Base-by-base conservation (phyloP, 2,329 filamentous ascomycete genomes). In the Bipolaris bicolor region DNA sequence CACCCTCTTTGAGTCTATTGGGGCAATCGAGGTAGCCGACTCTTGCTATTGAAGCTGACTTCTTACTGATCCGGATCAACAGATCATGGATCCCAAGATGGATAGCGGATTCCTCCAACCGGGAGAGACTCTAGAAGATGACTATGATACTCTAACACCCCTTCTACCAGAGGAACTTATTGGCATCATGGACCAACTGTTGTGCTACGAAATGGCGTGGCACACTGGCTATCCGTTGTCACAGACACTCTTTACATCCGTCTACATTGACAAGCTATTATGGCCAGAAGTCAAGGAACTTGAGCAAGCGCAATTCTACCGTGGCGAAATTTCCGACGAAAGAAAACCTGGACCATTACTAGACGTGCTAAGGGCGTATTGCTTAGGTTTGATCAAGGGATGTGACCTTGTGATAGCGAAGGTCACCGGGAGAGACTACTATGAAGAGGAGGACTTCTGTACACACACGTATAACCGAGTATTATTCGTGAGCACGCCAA, bases 21-120 rank as follows among this genome's bases (percentile, higher is more conserved):
- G 91, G 61, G 91, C 91, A 66, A 83, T 95, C 20, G 91, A 95
- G 84, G 81, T 82, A 74, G 33, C 10, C 3, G 24, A 15, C 3
- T 20, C 22, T 43, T 20, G 2, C 5, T 20, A 2, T 62, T 55
- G 2, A 29, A 9, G 7, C 18, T 26, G 1, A 13, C 29, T 10
- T 10, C 7, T 5, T 18, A 39, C 24, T 50, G 39, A 70, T 34
- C 5, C 11, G 33, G 29, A 15, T 34, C 11, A 13, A 26, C 69
- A 99, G 95, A 97, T 99, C 68, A 97, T 97, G 91, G 95, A 99
- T 72, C 88, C 91, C 1, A 99, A 98, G 78, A 99, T 99, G 95
- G 95, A 99, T 77, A 97, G 92, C 72, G 95, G 95, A 26, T 92
- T 89, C 64, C 81, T 96, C 6, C 83, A 86, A 18, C 86, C 89